Conservation (phyloP, 495 filamentous ascomycete species). For the Hypoxylon rickii region DNA sequence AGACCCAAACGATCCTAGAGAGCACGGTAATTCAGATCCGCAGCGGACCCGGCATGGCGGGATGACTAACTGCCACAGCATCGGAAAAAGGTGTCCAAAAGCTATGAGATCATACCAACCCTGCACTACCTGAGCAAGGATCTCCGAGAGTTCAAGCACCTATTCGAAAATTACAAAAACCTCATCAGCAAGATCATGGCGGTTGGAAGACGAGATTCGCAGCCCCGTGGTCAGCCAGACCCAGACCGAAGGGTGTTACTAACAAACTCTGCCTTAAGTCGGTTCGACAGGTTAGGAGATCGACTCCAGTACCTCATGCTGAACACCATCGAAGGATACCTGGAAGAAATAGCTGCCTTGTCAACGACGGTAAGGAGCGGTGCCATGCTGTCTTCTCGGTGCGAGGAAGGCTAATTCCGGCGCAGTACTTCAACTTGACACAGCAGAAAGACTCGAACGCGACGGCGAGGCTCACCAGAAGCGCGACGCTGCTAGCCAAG, state of each 20-base stretch:
- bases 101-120: conserved; percentile 46
- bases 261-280: conserved; percentile 66
- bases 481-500: conserved; percentile 82
- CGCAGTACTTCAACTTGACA: conserved; percentile 84
- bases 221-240: conserved; percentile 27
- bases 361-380: conserved; percentile 59
- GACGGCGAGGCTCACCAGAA: conserved; percentile 76
- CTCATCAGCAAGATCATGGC: conserved; percentile 66
- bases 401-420: conserved; percentile 22
- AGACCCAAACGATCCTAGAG: conserved; percentile 38
- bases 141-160: conserved; percentile 74
- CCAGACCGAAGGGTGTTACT: conserved; percentile 58
- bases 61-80: conserved; percentile 24
- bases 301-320: conserved; percentile 78
- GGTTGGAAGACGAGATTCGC: conserved; percentile 45
- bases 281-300: conserved; percentile 78
- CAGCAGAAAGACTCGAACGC: conserved; percentile 81
- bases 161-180: conserved; percentile 79
- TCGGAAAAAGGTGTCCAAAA: conserved; percentile 35
- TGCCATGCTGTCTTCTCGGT: not conserved
- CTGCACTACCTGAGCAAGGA: conserved; percentile 65
- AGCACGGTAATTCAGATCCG: conserved; percentile 30
- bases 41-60: not conserved
- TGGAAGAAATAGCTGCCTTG: conserved; percentile 77
- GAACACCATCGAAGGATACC: conserved; percentile 77